Evolutionary conservation across 768 basidiomycete genomes (phyloP).

Genomic region (Lactifluus hygrophoroides): DNA sequence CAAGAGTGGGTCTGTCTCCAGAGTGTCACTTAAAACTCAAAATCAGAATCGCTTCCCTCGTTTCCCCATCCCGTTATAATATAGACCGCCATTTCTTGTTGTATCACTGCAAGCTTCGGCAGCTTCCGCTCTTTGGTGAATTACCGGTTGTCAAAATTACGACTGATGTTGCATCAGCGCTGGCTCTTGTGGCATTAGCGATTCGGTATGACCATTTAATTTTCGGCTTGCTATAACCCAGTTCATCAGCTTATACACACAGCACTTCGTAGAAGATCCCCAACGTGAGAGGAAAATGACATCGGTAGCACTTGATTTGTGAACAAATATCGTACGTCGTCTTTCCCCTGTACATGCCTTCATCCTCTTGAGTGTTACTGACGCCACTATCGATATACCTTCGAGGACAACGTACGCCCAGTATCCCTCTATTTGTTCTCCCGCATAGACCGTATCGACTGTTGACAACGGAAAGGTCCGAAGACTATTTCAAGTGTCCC

Average conservation of each 20-base stretch:
- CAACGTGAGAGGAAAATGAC: conserved; percentile 50
- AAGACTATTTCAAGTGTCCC: conserved; percentile 10
- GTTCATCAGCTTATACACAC: background rate
- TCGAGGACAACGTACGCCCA: conserved; percentile 13
- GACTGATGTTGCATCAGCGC: conserved; percentile 50
- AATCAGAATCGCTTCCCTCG: no score
- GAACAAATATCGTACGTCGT: conserved; percentile 42
- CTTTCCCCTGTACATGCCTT: conserved; percentile 36
- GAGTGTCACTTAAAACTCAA: no score
- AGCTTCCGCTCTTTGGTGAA: no score
- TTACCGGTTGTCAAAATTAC: no score
- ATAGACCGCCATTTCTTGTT: no score
- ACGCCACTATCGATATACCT: conserved; percentile 12
- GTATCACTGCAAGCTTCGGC: no score
- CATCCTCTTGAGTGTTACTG: no score
- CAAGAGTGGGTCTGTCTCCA: no score
- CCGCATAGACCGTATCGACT: background rate
- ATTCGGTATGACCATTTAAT: conserved; percentile 36
- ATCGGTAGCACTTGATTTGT: conserved; percentile 55
- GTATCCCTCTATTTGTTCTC: background rate
- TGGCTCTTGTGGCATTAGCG: conserved; percentile 48
- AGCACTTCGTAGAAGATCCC: conserved; percentile 45
- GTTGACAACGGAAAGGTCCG: conserved; percentile 15
- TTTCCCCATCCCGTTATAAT: no score
- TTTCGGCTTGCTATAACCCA: background rate